Evolutionary conservation across 495 filamentous ascomycete species (phyloP).

Genomic region (Podospora pseudoanserina): DNA sequence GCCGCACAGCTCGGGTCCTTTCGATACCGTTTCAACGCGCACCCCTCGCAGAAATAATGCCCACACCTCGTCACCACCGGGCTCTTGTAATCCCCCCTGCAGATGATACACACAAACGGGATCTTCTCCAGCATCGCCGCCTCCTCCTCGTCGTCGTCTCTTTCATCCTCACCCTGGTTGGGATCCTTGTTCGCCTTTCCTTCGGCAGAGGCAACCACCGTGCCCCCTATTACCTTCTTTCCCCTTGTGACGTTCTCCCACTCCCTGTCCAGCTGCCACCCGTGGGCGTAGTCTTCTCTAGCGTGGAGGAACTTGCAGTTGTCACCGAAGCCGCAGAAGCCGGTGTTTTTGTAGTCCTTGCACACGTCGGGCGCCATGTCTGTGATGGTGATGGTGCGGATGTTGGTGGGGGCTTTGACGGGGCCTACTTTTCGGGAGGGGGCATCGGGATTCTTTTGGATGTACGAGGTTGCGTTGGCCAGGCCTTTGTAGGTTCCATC

Average conservation of each 20-base stretch:
- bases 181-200: conserved; percentile 38
- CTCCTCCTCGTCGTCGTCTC: conserved; percentile 58
- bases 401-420: conserved; percentile 82
- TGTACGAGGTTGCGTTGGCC: conserved; percentile 67
- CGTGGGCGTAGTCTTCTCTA: conserved; percentile 84
- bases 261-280: conserved; percentile 91
- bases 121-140: conserved; percentile 79
- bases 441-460: conserved; percentile 79
- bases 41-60: conserved; percentile 92
- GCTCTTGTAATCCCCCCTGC: conserved; percentile 71
- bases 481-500: conserved; percentile 77
- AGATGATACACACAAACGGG: conserved; percentile 94
- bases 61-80: conserved; percentile 88
- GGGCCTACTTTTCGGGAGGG: conserved; percentile 72
- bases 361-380: conserved; percentile 94
- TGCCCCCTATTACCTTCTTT: conserved; percentile 62
- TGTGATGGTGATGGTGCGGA: conserved; percentile 83
- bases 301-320: conserved; percentile 85
- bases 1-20: conserved; percentile 76
- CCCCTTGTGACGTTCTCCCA: conserved; percentile 85
- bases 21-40: conserved; percentile 78
- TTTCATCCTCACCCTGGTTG: conserved; percentile 33
- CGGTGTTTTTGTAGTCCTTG: conserved; percentile 46
- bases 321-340: conserved; percentile 31
- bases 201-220: conserved; percentile 59